A percentile compares a stretch with the other conserved stretches of the same genome.
Conservation (phyloP, 2,329 filamentous ascomycete species). For the Chaetomium olivaceum region DNA sequence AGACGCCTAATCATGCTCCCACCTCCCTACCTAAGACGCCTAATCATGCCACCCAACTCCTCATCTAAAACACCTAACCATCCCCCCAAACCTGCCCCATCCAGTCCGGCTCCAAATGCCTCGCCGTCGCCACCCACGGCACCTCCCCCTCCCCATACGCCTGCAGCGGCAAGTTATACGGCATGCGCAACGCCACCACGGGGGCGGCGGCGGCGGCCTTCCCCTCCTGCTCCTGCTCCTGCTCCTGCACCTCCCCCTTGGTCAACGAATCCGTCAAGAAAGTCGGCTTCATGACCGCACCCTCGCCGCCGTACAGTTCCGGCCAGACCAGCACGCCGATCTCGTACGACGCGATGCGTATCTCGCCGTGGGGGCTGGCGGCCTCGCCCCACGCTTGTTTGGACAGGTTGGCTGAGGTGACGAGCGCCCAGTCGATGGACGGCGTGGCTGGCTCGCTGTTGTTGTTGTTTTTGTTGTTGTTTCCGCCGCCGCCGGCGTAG, state of each 20-base stretch:
- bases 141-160: slow-evolving; percentile 63
- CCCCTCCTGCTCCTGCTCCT: slow-evolving; percentile 27
- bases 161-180: slow-evolving; percentile 77
- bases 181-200: slow-evolving; percentile 71
- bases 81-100: slow-evolving; percentile 46
- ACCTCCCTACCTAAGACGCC: neutral
- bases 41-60: slow-evolving; percentile 7
- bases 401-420: slow-evolving; percentile 89
- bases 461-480: neutral
- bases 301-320: slow-evolving; percentile 50
- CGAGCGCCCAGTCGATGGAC: slow-evolving; percentile 75
- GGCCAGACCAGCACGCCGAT: slow-evolving; percentile 85
- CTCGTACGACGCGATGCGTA: slow-evolving; percentile 79
- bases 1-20: too few relatives aligned
- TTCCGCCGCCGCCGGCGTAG: slow-evolving; percentile 47
- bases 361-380: slow-evolving; percentile 51
- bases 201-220: neutral
- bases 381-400: slow-evolving; percentile 85
- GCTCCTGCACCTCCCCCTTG: slow-evolving; percentile 28
- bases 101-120: slow-evolving; percentile 64
- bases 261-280: slow-evolving; percentile 62
- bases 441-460: too few relatives aligned
- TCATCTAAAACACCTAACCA: slow-evolving; percentile 1
- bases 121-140: slow-evolving; percentile 73
- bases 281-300: slow-evolving; percentile 64